phyloP scores from a whole-genome alignment of 495 filamentous ascomycete genomes.

The Hypoxylon subgilvum region DNA sequence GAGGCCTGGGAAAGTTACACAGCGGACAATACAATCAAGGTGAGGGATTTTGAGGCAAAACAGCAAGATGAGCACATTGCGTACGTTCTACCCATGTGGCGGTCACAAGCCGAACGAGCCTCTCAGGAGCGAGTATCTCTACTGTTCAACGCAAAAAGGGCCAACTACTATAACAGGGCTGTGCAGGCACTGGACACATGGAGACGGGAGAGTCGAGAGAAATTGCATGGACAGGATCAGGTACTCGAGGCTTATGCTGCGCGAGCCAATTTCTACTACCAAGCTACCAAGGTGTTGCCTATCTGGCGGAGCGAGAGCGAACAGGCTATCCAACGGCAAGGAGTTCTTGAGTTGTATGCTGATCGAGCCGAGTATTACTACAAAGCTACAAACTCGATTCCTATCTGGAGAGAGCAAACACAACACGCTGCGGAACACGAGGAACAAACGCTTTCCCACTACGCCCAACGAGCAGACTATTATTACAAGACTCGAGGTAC shows the following conservation, averaged over 20 bases:
- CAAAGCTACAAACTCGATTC: conserved; percentile 33
- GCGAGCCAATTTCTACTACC: conserved; percentile 39
- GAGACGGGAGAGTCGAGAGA: conserved; percentile 25
- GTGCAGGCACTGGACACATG: conserved; percentile 25
- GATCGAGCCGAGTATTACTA: conserved; percentile 36
- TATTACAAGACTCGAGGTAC: conserved; percentile 37
- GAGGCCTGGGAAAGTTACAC: conserved; percentile 79
- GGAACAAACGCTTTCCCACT: conserved; percentile 23
- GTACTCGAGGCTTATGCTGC: conserved; percentile 31
- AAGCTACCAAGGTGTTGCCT: conserved; percentile 32
- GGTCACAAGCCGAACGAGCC: conserved; percentile 22
- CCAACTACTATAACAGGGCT: conserved; percentile 26
- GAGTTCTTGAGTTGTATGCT: conserved; percentile 29
- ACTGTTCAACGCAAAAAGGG: conserved; percentile 21
- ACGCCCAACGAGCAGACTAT: conserved; percentile 37
- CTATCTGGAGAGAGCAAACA: conserved; percentile 40
- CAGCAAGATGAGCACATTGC: conserved; percentile 39
- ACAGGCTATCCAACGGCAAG: conserved; percentile 21
- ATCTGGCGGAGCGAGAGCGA: conserved; percentile 37
- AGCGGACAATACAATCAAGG: conserved; percentile 70
- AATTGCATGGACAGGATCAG: conserved; percentile 11
- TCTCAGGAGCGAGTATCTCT: conserved; percentile 19
- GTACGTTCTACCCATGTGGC: conserved; percentile 32
- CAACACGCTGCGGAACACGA: conserved; percentile 16
- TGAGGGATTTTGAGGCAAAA: conserved; percentile 63